Conservation (phyloP, 371 early-diverging fungal genomes). For the Mortierella sp. region DNA sequence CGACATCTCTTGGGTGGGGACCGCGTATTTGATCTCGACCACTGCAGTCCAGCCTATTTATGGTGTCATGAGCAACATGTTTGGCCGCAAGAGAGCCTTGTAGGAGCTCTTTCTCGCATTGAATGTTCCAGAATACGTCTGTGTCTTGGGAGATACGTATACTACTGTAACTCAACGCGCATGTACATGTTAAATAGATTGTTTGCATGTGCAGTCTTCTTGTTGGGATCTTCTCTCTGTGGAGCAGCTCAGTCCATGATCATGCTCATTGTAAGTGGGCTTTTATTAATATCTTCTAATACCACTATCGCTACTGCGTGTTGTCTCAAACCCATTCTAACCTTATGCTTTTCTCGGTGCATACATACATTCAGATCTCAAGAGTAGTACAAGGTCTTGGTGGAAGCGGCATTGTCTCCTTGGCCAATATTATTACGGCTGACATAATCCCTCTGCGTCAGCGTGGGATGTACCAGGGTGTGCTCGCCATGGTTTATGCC, state of each 20-base stretch:
- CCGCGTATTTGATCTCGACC: slow-evolving; percentile 66
- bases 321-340: too few relatives aligned
- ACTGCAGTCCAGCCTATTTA: slow-evolving; percentile 58
- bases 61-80: slow-evolving; percentile 58
- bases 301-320: too few relatives aligned
- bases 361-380: slow-evolving; percentile 42
- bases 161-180: too few relatives aligned
- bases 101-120: slow-evolving; percentile 44
- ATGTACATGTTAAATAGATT: slow-evolving; percentile 18
- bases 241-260: slow-evolving; percentile 71
- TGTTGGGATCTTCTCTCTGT: slow-evolving; percentile 72
- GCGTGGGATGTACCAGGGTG: slow-evolving; percentile 58
- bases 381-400: slow-evolving; percentile 75
- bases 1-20: slow-evolving; percentile 69
- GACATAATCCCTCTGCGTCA: slow-evolving; percentile 57
- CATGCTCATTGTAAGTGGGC: slow-evolving; percentile 66
- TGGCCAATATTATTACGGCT: slow-evolving; percentile 58
- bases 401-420: slow-evolving; percentile 63
- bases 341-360: not conserved
- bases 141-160: too few relatives aligned
- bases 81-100: slow-evolving; percentile 70
- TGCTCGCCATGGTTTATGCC: slow-evolving; percentile 57
- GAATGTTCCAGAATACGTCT: too few relatives aligned
- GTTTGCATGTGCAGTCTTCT: slow-evolving; percentile 64
- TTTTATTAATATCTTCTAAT: too few relatives aligned